Evolutionary conservation across 805 yeast genomes (phyloP).

Genomic region (Candida sonorensis): DNA sequence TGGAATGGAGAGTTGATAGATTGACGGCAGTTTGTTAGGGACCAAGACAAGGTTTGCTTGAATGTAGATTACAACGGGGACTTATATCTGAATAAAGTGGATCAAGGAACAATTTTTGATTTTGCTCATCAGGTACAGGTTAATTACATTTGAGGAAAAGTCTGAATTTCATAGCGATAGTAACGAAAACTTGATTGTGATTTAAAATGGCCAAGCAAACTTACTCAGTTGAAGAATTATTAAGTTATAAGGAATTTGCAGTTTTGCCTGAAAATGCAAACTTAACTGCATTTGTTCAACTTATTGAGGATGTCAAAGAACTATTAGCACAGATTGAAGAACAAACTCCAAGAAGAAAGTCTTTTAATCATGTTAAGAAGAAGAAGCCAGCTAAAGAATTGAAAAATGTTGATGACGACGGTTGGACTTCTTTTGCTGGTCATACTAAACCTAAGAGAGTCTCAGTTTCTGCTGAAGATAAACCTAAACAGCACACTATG

Average conservation of each 20-base stretch:
- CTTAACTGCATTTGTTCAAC: conserved; percentile 54
- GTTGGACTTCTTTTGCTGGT: conserved; percentile 66
- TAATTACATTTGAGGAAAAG: no score
- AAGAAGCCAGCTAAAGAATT: conserved; percentile 40
- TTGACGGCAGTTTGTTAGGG: no score
- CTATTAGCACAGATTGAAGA: conserved; percentile 27
- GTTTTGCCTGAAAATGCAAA: conserved; percentile 57
- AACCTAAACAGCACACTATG: conserved; percentile 39
- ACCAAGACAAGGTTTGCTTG: no score
- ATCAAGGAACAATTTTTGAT: no score
- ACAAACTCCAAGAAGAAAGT: conserved; percentile 48
- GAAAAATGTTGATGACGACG: conserved; percentile 64
- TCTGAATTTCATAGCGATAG: no score
- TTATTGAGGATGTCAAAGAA: conserved; percentile 60
- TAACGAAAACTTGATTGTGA: not conserved
- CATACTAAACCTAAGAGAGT: conserved; percentile 33
- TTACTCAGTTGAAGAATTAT: conserved; percentile 68
- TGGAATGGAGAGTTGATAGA: no score
- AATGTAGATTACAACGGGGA: no score
- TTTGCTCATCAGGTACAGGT: no score
- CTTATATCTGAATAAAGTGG: no score
- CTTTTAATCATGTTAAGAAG: conserved; percentile 46
- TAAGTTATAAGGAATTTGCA: conserved; percentile 49
- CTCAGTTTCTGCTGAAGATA: conserved; percentile 42
- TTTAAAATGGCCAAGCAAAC: conserved; percentile 1